Conservation (phyloP, 73 alveolate genomes). For the Blepharisma japonicum region DNA sequence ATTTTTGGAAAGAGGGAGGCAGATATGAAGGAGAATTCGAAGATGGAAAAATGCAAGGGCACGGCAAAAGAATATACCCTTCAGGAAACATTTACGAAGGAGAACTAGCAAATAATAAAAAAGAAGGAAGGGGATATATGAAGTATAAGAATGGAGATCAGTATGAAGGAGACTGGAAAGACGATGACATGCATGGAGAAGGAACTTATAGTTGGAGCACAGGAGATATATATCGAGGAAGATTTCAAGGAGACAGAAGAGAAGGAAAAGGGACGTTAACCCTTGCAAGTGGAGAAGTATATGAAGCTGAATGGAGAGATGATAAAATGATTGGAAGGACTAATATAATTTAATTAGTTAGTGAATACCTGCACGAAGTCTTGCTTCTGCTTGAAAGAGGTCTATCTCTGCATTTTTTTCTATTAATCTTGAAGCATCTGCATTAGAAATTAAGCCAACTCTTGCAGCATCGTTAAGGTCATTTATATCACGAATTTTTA, state of each 20-base stretch:
- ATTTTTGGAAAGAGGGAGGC: conserved; percentile 24
- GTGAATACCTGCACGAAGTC: conserved; percentile 6
- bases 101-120: not conserved
- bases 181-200: conserved; percentile 30
- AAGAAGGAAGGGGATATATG: conserved; percentile 22
- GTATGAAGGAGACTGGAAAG: conserved; percentile 41
- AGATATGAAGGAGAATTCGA: conserved; percentile 2
- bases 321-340: not conserved
- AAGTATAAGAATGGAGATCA: conserved; percentile 53
- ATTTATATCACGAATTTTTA: not conserved
- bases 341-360: not conserved
- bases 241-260: conserved; percentile 1
- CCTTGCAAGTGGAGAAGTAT: not conserved
- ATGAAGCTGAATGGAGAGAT: conserved; percentile 22
- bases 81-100: conserved; percentile 29
- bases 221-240: conserved; percentile 14
- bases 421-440: not conserved
- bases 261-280: conserved; percentile 16
- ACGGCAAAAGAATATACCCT: conserved; percentile 19
- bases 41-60: conserved; percentile 2
- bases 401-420: conserved; percentile 10
- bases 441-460: not conserved
- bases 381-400: conserved; percentile 21
- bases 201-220: conserved; percentile 21
- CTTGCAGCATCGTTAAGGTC: not conserved